Evolutionary conservation across 2,329 filamentous ascomycete species (phyloP), one percentile per base, ranked within the genome.

Genomic region (Botrytis galanthina): DNA sequence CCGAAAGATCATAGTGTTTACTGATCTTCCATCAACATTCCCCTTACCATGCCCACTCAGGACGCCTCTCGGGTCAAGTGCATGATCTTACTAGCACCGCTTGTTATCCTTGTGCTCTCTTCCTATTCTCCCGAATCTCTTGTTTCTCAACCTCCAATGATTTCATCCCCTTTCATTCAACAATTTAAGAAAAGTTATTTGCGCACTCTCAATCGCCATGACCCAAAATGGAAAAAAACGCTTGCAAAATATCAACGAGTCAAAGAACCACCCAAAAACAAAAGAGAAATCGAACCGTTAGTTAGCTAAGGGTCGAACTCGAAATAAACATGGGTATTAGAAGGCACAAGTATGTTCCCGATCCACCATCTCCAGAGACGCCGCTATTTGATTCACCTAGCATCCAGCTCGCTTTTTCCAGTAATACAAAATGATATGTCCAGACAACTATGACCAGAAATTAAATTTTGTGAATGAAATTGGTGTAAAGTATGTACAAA

Each of bases 241-340:
- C 61, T 46, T n/a, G n/a, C 9, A 1, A 22, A 54, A 29, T 39
- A 42, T 1, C 16, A 54, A 39, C 26, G 35, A 32, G 35, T 5
- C 39, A 54, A 57, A 42, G 22, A 42, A 3, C 5, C 26, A 32
- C 20, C 29, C 16, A 8, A 54, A 29, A 54, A 48, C 5, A 5
- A 29, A 37, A 20, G 35, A 48, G 18, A 48, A 54, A 54, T 4
- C 18, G 18, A 46, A 54, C 46, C 26, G 29, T 54, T 29, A 54
- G 6, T 37, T 29, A 29, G 26, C 32, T 14, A 29, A 54, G 6
- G 46, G 9, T 16, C 16, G 29, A 39, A 39, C 14, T 18, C 46
- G 51, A 39, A 54, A 67, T 26, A 39, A 54, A 51, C 20, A 26
- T 20, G 64, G 64, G 64, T 54, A 67, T 67, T 67, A 29, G 32